Conservation (phyloP, 2,329 filamentous ascomycete species). For the Zasmidium cellare region DNA sequence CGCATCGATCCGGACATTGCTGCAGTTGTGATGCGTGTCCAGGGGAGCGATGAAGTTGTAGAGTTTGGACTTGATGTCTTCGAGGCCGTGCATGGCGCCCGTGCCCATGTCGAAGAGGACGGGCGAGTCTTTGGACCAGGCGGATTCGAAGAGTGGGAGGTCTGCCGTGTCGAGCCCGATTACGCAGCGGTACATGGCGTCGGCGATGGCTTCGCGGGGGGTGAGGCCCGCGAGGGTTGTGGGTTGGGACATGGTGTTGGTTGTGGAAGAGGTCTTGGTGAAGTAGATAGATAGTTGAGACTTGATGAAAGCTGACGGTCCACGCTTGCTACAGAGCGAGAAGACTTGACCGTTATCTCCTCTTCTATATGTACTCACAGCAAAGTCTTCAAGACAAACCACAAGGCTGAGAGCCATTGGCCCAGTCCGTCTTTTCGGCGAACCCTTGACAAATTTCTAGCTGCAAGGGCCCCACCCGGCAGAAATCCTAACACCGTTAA, state of each 20-base stretch:
- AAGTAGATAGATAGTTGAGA: too few species aligned
- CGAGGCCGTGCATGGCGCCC: slow-evolving; percentile 21
- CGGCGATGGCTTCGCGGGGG: slow-evolving; percentile 32
- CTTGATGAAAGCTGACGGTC: too few species aligned
- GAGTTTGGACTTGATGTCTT: slow-evolving; percentile 22
- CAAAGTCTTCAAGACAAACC: too few species aligned
- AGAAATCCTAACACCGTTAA: too few species aligned
- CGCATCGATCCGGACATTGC: slow-evolving; percentile 32
- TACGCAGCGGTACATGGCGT: slow-evolving; percentile 34
- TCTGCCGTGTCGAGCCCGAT: slow-evolving; percentile 32
- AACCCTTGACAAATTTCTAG: too few species aligned
- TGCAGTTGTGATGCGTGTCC: slow-evolving; percentile 37
- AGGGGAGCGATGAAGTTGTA: slow-evolving; percentile 25
- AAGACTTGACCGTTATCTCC: too few species aligned
- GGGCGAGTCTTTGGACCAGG: slow-evolving; percentile 22
- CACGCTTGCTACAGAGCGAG: too few species aligned
- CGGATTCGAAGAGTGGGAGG: slow-evolving; percentile 32
- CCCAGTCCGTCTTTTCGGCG: too few species aligned
- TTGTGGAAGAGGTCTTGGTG: too few species aligned
- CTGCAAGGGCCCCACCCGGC: too few species aligned
- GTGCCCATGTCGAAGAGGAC: slow-evolving; percentile 24
- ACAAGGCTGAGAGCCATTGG: too few species aligned
- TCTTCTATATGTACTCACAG: too few species aligned
- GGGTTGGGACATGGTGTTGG: background rate
- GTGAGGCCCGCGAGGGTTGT: background rate